Evolutionary conservation across 2,329 filamentous ascomycete genomes (phyloP).

Genomic region (Gyromitra esculenta): DNA sequence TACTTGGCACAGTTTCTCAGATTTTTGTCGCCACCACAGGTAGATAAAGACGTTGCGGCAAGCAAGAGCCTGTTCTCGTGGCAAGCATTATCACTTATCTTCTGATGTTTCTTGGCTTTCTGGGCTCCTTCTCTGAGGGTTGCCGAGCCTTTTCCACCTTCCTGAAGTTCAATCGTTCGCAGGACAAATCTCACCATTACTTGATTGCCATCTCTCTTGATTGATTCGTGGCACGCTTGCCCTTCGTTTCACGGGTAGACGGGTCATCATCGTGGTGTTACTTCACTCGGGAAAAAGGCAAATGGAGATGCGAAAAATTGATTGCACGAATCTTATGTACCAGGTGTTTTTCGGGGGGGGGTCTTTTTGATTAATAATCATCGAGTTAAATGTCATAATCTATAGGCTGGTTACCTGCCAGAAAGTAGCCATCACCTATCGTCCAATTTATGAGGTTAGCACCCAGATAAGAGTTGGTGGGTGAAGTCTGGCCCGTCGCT

Average conservation of each 20-base stretch:
- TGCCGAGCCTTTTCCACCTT: constrained; percentile 16
- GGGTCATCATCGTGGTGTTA: neutral
- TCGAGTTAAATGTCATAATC: neutral
- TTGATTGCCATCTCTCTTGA: neutral
- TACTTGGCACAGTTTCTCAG: neutral
- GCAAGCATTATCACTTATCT: constrained; percentile 14
- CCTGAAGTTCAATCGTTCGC: neutral
- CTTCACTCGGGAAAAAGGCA: neutral
- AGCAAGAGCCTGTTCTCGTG: neutral
- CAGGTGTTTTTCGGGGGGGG: neutral
- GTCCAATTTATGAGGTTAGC: neutral
- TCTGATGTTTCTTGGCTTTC: neutral
- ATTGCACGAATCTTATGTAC: neutral
- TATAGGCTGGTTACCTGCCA: neutral
- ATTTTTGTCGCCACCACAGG: no score
- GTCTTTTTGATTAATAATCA: neutral
- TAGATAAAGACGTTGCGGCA: neutral
- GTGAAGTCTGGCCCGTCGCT: constrained; percentile 3
- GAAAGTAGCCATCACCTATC: neutral
- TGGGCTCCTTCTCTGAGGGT: constrained; percentile 5
- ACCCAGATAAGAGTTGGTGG: neutral
- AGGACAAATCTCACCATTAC: neutral
- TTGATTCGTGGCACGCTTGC: neutral
- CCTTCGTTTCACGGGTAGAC: neutral
- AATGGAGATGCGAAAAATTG: neutral